Conservation (phyloP, 495 filamentous ascomycete genomes). For the Glonium stellatum region DNA sequence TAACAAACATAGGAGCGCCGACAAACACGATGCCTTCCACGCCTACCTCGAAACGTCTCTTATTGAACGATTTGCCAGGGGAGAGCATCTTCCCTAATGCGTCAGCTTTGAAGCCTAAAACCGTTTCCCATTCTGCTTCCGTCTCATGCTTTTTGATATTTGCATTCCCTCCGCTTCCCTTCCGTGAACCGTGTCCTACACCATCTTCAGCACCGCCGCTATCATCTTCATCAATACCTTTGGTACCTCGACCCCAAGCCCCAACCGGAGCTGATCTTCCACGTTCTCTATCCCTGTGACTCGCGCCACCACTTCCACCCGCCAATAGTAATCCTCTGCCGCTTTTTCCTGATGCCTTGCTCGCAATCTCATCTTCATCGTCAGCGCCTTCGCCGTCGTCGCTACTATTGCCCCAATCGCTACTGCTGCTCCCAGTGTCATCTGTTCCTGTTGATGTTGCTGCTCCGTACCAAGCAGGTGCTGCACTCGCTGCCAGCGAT, state of each 20-base stretch:
- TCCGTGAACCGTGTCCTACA: conserved; percentile 3
- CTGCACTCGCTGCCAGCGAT: conserved; percentile 20
- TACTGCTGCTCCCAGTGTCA: conserved; percentile 26
- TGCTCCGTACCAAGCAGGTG: conserved; percentile 27
- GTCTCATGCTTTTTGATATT: conserved; percentile 4
- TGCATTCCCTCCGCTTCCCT: not conserved
- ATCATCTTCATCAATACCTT: conserved; percentile 27
- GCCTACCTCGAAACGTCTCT: conserved; percentile 77
- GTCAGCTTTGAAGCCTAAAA: conserved; percentile 67
- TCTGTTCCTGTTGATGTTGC: conserved; percentile 35
- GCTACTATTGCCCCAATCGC: conserved; percentile 42
- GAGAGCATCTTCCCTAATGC: conserved; percentile 79
- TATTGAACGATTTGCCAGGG: conserved; percentile 72
- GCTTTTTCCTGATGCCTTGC: conserved; percentile 31
- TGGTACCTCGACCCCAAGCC: conserved; percentile 19
- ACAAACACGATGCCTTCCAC: conserved; percentile 80
- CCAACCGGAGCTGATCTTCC: conserved; percentile 10
- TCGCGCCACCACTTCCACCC: conserved; percentile 13
- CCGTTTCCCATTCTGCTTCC: conserved; percentile 59
- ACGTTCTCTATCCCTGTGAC: conserved; percentile 15
- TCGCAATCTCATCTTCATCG: conserved; percentile 31
- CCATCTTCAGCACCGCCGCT: conserved; percentile 8
- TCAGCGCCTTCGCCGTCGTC: conserved; percentile 46
- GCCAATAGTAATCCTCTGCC: conserved; percentile 31
- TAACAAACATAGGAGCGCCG: conserved; percentile 79